Evolutionary conservation across 306 rosid genomes (phyloP), one percentile per base, ranked within the genome.

Genomic region (Quercus agrifolia): DNA sequence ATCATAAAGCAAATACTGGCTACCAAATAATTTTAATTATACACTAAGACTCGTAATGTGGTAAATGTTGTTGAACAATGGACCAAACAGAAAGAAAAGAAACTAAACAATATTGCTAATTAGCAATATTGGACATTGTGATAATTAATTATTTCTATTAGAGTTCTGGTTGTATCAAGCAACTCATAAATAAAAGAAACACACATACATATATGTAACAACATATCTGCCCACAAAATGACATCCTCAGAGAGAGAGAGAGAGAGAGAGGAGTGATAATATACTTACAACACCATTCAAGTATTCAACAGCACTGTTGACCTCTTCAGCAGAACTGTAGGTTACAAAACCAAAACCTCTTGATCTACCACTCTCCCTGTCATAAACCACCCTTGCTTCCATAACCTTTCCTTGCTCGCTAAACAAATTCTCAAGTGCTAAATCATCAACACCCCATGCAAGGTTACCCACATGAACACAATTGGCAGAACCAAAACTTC

Each of bases 321-420:
- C 93, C 83, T 92, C 98, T 27, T 88, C 89, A 6, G 94, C 79
- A 51, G 89, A 84, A 74, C 84, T 71, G 77, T 73, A 93, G 49
- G 99, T 93, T 77, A 95, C 96, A 83, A 95, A 95, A 71, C 99
- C 97, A 68, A 95, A 95, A 31, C 99, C 99, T 83, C 91, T 95
- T 30, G 99, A 95, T 76, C 92, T 88, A 52, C 99, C 99, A 88
- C 91, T 95, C n/a, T 95, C 99, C 85, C 97, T 90, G 74, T 95
- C 99, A 77, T 81, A 93, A 80, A 95, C 86, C 5, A 95, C 99
- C 87, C 82, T 93, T 20, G 99, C 99, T 56, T 95, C 97, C 85
- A 90, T 20, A 76, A 95, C 99, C 75, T 76, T 85, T 63, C 99
- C 99, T 62, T 85, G 89, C 85, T 84, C 97, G 1, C 90, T 76